phyloP scores from a whole-genome alignment of 2,329 filamentous ascomycete species.

The Blastomyces percursus region DNA sequence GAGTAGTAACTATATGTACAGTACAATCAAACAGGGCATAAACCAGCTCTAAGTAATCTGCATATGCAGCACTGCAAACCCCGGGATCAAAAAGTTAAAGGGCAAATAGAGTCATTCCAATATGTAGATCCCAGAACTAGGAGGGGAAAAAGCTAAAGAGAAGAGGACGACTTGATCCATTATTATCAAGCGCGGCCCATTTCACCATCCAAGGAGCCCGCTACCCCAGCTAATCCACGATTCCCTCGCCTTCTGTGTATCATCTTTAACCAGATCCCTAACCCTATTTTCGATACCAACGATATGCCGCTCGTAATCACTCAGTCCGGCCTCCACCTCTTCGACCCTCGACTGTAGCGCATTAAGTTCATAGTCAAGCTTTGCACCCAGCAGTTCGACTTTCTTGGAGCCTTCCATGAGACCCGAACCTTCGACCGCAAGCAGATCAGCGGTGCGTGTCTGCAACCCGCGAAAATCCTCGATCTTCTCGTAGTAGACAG shows the following conservation, averaged over 20 bases:
- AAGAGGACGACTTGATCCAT: background rate
- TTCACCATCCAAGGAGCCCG: conserved; percentile 18
- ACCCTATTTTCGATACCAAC: conserved; percentile 57
- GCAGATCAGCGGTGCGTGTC: conserved; percentile 55
- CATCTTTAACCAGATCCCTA: conserved; percentile 50
- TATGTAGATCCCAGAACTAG: background rate
- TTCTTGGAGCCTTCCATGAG: conserved; percentile 65
- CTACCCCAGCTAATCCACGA: conserved; percentile 48
- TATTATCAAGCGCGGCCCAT: conserved; percentile 6
- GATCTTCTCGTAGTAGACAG: conserved; percentile 57
- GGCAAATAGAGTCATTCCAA: background rate
- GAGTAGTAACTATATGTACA: background rate
- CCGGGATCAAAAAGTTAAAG: background rate
- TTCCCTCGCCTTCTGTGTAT: conserved; percentile 45
- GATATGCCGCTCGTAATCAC: conserved; percentile 69
- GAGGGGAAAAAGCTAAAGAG: conserved; percentile 6
- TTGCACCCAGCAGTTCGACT: conserved; percentile 68
- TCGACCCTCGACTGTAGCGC: conserved; percentile 67
- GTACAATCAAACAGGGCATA: background rate
- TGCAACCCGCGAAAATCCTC: conserved; percentile 59
- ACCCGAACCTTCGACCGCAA: conserved; percentile 57
- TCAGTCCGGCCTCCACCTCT: conserved; percentile 75
- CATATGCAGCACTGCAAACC: background rate
- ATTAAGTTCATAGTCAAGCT: conserved; percentile 84
- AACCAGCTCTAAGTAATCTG: background rate